Evolutionary conservation across 2,329 filamentous ascomycete species (phyloP).

Genomic region (Madurella fahalii): DNA sequence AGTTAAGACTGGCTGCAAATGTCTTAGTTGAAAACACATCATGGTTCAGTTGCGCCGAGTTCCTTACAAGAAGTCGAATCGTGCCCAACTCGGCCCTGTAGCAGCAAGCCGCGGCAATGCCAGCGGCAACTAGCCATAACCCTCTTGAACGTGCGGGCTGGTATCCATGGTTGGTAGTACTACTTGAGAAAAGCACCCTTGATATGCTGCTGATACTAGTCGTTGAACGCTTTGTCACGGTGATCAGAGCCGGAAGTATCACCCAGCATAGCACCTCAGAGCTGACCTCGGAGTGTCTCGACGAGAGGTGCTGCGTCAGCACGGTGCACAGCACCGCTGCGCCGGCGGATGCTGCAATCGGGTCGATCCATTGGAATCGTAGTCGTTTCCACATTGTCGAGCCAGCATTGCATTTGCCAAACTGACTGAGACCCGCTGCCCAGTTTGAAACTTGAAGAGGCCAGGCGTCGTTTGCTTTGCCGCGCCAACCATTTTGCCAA

Average conservation of each 20-base stretch:
- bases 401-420: neutral
- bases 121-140: slow-evolving; percentile 17
- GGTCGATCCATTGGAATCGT: neutral
- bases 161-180: no score
- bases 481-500: no score
- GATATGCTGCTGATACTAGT: neutral
- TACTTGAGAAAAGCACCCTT: neutral
- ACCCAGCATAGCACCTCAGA: slow-evolving; percentile 35
- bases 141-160: neutral
- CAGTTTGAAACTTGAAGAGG: no score
- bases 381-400: neutral
- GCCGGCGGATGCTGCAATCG: slow-evolving; percentile 17
- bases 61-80: slow-evolving; percentile 15
- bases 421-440: no score
- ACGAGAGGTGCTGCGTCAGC: slow-evolving; percentile 20
- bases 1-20: slow-evolving; percentile 29
- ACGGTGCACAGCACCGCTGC: slow-evolving; percentile 28
- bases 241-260: slow-evolving; percentile 25
- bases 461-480: no score
- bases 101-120: slow-evolving; percentile 21
- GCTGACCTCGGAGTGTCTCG: slow-evolving; percentile 26
- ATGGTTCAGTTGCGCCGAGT: neutral
- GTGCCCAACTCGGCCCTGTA: slow-evolving; percentile 23
- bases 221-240: neutral
- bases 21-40: neutral